phyloP scores from a whole-genome alignment of 768 basidiomycete species.

The Boletus sensibilis region DNA sequence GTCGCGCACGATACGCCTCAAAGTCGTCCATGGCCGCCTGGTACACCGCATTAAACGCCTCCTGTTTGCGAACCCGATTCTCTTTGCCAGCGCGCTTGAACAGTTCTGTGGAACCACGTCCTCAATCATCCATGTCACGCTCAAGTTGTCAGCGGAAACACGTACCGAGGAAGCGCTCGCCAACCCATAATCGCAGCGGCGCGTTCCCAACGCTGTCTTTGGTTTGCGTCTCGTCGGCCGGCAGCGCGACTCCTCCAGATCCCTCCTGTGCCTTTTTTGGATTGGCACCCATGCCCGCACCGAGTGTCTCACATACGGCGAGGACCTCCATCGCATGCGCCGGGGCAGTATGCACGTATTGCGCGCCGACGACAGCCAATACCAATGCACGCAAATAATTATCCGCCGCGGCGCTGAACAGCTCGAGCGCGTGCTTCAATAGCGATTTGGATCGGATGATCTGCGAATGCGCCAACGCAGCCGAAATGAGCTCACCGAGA shows the following conservation, averaged over 20 bases:
- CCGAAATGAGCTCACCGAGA: constrained; percentile 18
- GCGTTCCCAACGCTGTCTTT: constrained; percentile 55
- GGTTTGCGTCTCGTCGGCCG: constrained; percentile 4
- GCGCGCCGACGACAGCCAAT: constrained; percentile 63
- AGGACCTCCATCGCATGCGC: constrained; percentile 70
- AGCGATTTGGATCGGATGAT: constrained; percentile 37
- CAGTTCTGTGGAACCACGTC: constrained; percentile 42
- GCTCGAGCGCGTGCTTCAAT: constrained; percentile 56
- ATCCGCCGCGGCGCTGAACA: constrained; percentile 58
- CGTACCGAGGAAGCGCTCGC: constrained; percentile 64
- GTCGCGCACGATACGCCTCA: constrained; percentile 11
- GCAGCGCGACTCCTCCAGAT: not conserved
- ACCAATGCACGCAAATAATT: constrained; percentile 73
- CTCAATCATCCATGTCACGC: not conserved
- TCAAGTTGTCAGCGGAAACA: not conserved
- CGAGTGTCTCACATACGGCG: constrained; percentile 65
- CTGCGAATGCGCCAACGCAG: constrained; percentile 22
- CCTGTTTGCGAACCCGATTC: constrained; percentile 46
- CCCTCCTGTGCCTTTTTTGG: constrained; percentile 23
- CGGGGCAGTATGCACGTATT: constrained; percentile 68
- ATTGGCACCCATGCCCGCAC: constrained; percentile 59
- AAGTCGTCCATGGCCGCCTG: constrained; percentile 25
- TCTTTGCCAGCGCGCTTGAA: constrained; percentile 57
- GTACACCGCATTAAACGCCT: constrained; percentile 39
- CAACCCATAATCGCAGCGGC: constrained; percentile 68